A percentile compares a stretch with the other conserved stretches of the same genome.
These are phyloP conservation scores for Aspergillus diversus DNA, from an alignment of 495 filamentous ascomycete species.

Conservation along the genomic window DNA sequence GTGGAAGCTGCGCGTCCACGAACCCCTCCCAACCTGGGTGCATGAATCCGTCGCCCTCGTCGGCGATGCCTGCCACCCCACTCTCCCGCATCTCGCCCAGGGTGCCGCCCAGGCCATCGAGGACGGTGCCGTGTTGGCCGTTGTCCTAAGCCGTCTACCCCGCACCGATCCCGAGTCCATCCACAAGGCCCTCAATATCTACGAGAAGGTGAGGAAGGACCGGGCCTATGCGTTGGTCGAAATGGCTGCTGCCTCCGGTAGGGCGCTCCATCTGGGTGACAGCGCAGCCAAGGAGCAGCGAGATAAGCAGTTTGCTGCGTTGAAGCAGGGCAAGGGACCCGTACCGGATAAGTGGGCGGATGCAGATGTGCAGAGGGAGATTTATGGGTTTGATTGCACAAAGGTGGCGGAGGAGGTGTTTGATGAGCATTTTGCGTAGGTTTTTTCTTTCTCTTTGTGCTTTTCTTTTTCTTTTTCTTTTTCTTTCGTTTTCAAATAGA, in stretches of 20 bases:
- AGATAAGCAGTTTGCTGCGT: constrained; percentile 68
- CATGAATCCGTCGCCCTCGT: constrained; percentile 68
- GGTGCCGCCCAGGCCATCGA: constrained; percentile 88
- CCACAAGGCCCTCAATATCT: constrained; percentile 67
- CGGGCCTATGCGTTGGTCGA: constrained; percentile 71
- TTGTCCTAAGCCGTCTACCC: constrained; percentile 61
- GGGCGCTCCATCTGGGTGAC: constrained; percentile 72
- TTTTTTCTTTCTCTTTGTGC: constrained; percentile 16
- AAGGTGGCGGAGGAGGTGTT: constrained; percentile 63
- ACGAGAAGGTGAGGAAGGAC: constrained; percentile 73
- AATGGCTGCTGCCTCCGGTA: constrained; percentile 66
- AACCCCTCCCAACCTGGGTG: constrained; percentile 71
- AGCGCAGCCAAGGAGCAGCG: constrained; percentile 76
- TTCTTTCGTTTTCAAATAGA: not conserved
- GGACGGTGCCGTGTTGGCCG: constrained; percentile 73
- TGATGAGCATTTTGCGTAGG: constrained; percentile 57
- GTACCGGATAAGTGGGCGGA: constrained; percentile 82
- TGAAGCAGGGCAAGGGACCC: constrained; percentile 60
- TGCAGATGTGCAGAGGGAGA: constrained; percentile 75
- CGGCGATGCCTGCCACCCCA: constrained; percentile 81
- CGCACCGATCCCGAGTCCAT: constrained; percentile 57
- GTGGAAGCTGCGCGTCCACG: constrained; percentile 77
- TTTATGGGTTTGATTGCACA: constrained; percentile 72
- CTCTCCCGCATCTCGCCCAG: constrained; percentile 75
- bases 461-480: not conserved